phyloP scores from a whole-genome alignment of 2,329 filamentous ascomycete species.

The Periglandula ipomoeae region DNA sequence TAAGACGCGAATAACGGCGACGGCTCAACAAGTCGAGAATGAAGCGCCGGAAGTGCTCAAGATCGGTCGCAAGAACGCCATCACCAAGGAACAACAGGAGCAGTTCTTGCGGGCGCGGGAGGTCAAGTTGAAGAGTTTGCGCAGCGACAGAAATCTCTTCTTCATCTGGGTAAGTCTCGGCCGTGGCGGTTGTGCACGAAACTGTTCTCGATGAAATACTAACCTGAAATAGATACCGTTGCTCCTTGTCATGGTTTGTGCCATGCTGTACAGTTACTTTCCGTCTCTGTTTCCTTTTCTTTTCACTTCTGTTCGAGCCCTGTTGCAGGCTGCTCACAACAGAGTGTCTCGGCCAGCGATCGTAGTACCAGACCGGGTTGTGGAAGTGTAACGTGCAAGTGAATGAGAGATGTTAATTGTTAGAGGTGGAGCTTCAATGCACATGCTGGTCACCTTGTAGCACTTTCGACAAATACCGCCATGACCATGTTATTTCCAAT shows the following conservation, averaged over 20 bases:
- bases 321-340: slow-evolving; percentile 19
- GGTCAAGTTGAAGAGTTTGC: slow-evolving; percentile 52
- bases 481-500: no score
- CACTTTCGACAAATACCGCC: not conserved
- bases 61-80: slow-evolving; percentile 53
- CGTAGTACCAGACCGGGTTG: slow-evolving; percentile 15
- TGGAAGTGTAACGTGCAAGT: slow-evolving; percentile 17
- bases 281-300: slow-evolving; percentile 35
- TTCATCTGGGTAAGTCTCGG: slow-evolving; percentile 53
- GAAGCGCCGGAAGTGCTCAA: slow-evolving; percentile 39
- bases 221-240: slow-evolving; percentile 34
- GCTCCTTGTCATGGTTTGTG: slow-evolving; percentile 37
- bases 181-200: not conserved
- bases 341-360: slow-evolving; percentile 16
- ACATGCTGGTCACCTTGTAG: not conserved
- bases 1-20: slow-evolving; percentile 19
- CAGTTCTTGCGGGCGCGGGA: slow-evolving; percentile 52
- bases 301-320: slow-evolving; percentile 23
- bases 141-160: slow-evolving; percentile 57
- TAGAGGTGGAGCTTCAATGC: not conserved
- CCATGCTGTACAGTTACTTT: slow-evolving; percentile 41
- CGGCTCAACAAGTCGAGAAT: slow-evolving; percentile 27
- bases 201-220: not conserved
- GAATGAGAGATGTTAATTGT: no score
- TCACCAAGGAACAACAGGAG: slow-evolving; percentile 57